phyloP scores from a whole-genome alignment of 2,329 filamentous ascomycete species.

The Microdochium bolleyi region DNA sequence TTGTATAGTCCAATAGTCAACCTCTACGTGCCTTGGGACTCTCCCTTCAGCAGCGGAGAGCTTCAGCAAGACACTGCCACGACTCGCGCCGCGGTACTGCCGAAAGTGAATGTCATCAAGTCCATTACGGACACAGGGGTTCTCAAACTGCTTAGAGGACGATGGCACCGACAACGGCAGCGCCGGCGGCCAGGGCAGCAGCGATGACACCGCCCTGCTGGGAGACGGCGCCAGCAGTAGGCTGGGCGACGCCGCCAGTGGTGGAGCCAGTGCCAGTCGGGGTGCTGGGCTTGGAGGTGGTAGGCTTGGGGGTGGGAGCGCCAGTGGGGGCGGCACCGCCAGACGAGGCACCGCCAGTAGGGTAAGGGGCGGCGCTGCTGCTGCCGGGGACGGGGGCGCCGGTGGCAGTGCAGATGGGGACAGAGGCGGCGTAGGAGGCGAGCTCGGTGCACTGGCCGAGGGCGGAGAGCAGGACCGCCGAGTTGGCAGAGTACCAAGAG shows the following conservation, averaged over 20 bases:
- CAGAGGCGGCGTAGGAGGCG: constrained; percentile 1
- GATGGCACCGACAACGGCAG: constrained; percentile 12
- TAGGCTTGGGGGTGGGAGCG: not conserved
- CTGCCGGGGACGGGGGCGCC: not conserved
- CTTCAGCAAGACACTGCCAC: no score
- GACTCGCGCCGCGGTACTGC: no score
- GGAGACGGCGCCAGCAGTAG: not conserved
- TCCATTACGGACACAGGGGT: not conserved
- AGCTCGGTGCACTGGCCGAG: constrained; percentile 10
- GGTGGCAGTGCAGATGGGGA: constrained; percentile 9
- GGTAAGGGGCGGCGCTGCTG: not conserved
- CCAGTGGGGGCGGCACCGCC: not conserved
- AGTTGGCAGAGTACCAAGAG: constrained; percentile 13
- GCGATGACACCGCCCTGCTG: constrained; percentile 10
- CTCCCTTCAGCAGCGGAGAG: no score
- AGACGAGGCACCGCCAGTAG: not conserved
- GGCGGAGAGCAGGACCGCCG: constrained; percentile 8
- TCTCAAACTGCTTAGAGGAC: constrained; percentile 1
- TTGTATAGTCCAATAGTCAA: no score
- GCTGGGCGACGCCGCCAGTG: constrained; percentile 3
- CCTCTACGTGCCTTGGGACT: no score
- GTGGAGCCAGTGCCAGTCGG: not conserved
- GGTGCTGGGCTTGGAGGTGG: not conserved
- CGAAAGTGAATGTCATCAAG: not conserved
- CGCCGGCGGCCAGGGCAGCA: constrained; percentile 7